phyloP scores from a whole-genome alignment of 2,329 filamentous ascomycete genomes.

The Claviceps monticola region DNA sequence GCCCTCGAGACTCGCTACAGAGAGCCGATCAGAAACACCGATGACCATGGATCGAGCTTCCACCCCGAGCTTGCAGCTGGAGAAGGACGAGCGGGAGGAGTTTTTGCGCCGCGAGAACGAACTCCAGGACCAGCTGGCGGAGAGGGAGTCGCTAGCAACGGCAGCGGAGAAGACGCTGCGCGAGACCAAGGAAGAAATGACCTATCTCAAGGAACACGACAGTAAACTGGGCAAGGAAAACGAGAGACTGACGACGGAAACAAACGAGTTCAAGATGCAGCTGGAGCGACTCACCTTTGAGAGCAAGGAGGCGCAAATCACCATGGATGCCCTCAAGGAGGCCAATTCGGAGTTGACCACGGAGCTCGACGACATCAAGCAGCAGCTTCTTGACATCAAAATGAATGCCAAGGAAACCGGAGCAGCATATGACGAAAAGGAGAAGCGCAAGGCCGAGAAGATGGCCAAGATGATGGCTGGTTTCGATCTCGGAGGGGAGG shows the following conservation, averaged over 20 bases:
- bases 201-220: slow-evolving; percentile 74
- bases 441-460: slow-evolving; percentile 95
- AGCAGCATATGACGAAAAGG: slow-evolving; percentile 87
- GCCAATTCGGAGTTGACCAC: slow-evolving; percentile 84
- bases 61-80: slow-evolving; percentile 75
- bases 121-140: slow-evolving; percentile 87
- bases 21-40: slow-evolving; percentile 49
- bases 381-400: slow-evolving; percentile 87
- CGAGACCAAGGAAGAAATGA: slow-evolving; percentile 75
- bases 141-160: slow-evolving; percentile 73
- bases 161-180: slow-evolving; percentile 67
- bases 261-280: slow-evolving; percentile 93
- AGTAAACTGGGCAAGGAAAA: slow-evolving; percentile 77
- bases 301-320: slow-evolving; percentile 91
- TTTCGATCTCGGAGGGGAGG: slow-evolving; percentile 83
- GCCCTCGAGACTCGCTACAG: slow-evolving; percentile 34
- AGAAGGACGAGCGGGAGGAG: slow-evolving; percentile 95
- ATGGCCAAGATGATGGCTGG: slow-evolving; percentile 99
- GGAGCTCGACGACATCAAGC: slow-evolving; percentile 90
- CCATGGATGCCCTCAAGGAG: slow-evolving; percentile 94
- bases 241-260: slow-evolving; percentile 69
- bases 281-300: slow-evolving; percentile 91
- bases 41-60: slow-evolving; percentile 65
- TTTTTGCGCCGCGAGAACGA: slow-evolving; percentile 93
- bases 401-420: slow-evolving; percentile 93